These are phyloP conservation scores for Malassezia dermatis DNA, from an alignment of 1,284 basidiomycete species.

Conservation along the genomic window DNA sequence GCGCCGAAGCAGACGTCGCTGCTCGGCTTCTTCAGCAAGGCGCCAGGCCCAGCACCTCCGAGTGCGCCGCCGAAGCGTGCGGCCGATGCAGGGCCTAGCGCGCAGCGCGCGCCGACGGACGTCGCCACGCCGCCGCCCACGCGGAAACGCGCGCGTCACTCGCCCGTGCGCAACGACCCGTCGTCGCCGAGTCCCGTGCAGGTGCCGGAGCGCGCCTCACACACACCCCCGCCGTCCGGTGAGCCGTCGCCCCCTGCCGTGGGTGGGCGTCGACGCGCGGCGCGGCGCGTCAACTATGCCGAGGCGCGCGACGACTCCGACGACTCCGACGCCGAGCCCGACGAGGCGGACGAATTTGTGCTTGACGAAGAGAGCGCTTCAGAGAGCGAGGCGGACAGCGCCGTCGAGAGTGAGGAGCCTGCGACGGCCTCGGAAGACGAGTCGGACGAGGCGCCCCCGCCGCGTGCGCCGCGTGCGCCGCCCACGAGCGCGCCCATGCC, in stretches of 20 bases:
- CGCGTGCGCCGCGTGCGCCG: not conserved
- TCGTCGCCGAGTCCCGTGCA: not conserved
- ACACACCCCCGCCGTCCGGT: slow-evolving; percentile 10
- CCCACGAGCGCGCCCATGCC: not conserved
- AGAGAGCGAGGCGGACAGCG: slow-evolving; percentile 4
- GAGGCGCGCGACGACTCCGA: slow-evolving; percentile 4
- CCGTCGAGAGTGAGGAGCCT: slow-evolving; percentile 11
- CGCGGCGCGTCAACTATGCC: slow-evolving; percentile 11
- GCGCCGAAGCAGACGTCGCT: slow-evolving; percentile 16
- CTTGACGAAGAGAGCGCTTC: slow-evolving; percentile 4
- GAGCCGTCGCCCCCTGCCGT: not conserved
- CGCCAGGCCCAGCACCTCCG: not conserved
- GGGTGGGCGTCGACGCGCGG: slow-evolving; percentile 8
- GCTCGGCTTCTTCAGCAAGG: slow-evolving; percentile 16
- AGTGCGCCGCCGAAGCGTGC: not conserved
- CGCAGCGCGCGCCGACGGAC: not conserved
- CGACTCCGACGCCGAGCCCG: slow-evolving; percentile 4
- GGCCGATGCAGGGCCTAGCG: not conserved
- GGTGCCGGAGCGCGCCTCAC: not conserved
- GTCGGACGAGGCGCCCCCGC: not conserved
- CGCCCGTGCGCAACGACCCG: not conserved
- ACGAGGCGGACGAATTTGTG: slow-evolving; percentile 12
- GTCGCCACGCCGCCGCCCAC: slow-evolving; percentile 9
- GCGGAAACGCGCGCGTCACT: not conserved
- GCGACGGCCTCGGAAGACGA: slow-evolving; percentile 3